Percentiles rank a stretch among this genome's conserved stretches.
phyloP scores from a whole-genome alignment of 345 rosid genomes.

The Eucalyptus sp. region DNA sequence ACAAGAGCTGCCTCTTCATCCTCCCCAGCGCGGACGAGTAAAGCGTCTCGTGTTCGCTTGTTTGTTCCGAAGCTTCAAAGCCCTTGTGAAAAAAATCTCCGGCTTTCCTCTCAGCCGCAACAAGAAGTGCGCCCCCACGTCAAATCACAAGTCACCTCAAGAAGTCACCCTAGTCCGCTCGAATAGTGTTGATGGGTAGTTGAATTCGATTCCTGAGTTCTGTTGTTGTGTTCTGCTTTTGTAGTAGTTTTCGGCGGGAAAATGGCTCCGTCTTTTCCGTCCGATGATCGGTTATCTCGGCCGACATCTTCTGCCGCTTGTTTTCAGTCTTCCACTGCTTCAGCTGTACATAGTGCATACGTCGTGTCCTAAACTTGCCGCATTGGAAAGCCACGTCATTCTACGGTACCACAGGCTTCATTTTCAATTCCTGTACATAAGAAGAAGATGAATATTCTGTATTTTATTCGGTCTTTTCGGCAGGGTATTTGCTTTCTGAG shows the following conservation, averaged over 20 bases:
- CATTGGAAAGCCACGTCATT: not conserved
- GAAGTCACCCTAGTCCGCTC: not conserved
- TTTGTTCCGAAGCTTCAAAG: not conserved
- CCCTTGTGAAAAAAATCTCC: not conserved
- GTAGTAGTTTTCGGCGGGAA: not conserved
- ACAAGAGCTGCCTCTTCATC: not conserved
- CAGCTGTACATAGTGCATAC: not conserved
- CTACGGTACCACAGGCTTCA: not conserved
- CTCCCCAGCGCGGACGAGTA: not conserved
- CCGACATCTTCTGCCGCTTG: not conserved
- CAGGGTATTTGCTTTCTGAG: not conserved
- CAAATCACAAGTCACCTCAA: not conserved
- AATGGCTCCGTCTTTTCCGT: not conserved
- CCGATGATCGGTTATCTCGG: not conserved
- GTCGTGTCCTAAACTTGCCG: not conserved
- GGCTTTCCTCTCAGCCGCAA: not conserved
- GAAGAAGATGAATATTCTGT: not conserved
- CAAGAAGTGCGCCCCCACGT: not conserved
- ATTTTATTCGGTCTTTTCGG: not conserved
- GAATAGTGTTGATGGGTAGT: not conserved
- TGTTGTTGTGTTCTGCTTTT: not conserved
- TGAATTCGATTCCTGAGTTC: not conserved
- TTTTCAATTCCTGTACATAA: not conserved
- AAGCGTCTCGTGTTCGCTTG: not conserved
- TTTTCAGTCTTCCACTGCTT: not conserved